A percentile compares a stretch with the other conserved stretches of the same genome.
These are phyloP conservation scores for Mycena metata DNA, from an alignment of 768 basidiomycete genomes.

Conservation along the genomic window DNA sequence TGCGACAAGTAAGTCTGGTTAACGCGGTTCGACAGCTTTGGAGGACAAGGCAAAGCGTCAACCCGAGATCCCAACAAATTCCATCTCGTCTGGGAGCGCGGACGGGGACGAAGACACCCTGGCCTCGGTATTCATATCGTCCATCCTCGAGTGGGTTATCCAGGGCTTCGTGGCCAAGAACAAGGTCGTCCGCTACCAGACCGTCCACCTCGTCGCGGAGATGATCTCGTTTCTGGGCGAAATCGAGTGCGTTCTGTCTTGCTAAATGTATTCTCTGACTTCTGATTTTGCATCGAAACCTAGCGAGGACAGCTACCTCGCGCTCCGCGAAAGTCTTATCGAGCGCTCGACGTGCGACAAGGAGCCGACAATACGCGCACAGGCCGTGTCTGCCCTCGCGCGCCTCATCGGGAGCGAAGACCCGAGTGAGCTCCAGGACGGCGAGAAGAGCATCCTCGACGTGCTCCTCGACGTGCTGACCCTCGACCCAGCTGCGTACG, in stretches of 20 bases:
- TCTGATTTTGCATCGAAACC: no score
- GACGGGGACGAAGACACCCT: conserved; percentile 74
- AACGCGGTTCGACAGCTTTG: conserved; percentile 36
- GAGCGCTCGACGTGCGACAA: conserved; percentile 86
- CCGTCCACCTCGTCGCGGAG: conserved; percentile 85
- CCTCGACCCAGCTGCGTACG: conserved; percentile 83
- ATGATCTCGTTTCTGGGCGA: conserved; percentile 89
- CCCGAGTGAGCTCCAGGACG: conserved; percentile 62
- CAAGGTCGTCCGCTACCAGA: conserved; percentile 88
- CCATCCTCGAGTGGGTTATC: conserved; percentile 79
- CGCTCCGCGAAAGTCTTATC: conserved; percentile 76
- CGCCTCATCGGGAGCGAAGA: conserved; percentile 83
- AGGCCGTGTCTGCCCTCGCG: conserved; percentile 86
- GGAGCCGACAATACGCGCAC: conserved; percentile 85
- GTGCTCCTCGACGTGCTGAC: conserved; percentile 77
- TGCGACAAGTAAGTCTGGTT: neutral
- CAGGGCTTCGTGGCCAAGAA: conserved; percentile 92
- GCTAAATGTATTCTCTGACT: no score
- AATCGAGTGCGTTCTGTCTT: no score
- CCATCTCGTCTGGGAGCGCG: conserved; percentile 47
- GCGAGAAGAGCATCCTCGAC: conserved; percentile 69
- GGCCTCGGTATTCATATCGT: conserved; percentile 75
- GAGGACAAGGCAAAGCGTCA: conserved; percentile 54
- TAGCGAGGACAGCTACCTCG: conserved; percentile 87
- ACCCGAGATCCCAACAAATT: conserved; percentile 53